These are phyloP conservation scores for Prunus campanulata DNA, from an alignment of 306 rosid genomes.

Conservation along the genomic window DNA sequence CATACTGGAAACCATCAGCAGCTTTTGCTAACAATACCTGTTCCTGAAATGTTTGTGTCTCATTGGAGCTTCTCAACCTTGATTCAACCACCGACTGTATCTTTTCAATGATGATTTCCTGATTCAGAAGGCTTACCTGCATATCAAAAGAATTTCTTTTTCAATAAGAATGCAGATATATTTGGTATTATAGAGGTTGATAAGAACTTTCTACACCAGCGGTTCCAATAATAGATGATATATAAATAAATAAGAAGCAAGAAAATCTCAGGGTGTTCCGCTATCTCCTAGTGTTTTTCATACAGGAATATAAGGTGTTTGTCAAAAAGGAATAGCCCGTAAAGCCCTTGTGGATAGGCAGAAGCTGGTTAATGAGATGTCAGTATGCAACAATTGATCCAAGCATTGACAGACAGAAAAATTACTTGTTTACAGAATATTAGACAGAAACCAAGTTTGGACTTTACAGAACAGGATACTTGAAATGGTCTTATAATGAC, in stretches of 20 bases:
- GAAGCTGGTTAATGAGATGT: background rate
- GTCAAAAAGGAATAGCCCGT: background rate
- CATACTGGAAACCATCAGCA: conserved; percentile 8
- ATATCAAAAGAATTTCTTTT: background rate
- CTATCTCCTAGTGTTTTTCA: background rate
- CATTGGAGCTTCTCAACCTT: conserved; percentile 81
- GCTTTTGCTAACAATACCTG: conserved; percentile 45
- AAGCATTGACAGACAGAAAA: no score
- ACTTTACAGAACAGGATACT: no score
- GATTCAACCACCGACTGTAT: conserved; percentile 80
- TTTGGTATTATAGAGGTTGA: background rate
- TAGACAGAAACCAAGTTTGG: no score
- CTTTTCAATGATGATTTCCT: conserved; percentile 86
- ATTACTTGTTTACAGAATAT: no score
- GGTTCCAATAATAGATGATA: background rate
- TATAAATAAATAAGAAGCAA: background rate
- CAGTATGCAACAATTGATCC: background rate
- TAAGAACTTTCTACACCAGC: background rate
- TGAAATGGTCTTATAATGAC: no score
- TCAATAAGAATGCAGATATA: conserved; percentile 4
- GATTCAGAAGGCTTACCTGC: conserved; percentile 89
- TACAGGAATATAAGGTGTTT: background rate
- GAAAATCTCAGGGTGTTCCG: background rate
- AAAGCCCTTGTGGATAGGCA: background rate
- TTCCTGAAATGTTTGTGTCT: conserved; percentile 65